A percentile compares a stretch with the other conserved stretches of the same genome.
Evolutionary conservation across 345 rosid species (phyloP).

Genomic region (Luvunga scandens): DNA sequence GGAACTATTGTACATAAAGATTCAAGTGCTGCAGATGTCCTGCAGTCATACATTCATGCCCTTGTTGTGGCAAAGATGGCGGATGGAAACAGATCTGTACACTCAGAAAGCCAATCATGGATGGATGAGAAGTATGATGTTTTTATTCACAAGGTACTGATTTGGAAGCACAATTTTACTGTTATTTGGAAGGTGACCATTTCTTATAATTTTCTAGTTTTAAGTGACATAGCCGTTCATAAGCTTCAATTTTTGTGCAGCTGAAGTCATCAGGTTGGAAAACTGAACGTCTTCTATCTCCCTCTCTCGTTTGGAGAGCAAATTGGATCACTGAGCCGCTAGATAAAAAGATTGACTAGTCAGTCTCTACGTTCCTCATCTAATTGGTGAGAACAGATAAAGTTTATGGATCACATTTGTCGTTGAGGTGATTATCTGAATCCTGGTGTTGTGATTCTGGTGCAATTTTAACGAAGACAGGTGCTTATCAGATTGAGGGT

Average conservation of each 20-base stretch:
- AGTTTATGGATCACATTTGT: neutral
- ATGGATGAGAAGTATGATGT: conserved; percentile 61
- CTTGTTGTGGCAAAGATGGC: conserved; percentile 46
- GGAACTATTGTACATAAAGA: conserved; percentile 60
- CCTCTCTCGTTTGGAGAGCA: conserved; percentile 76
- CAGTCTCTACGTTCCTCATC: neutral
- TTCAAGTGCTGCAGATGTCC: conserved; percentile 53
- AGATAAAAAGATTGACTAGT: conserved; percentile 56
- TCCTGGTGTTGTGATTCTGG: neutral
- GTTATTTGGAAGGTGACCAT: neutral
- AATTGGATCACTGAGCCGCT: conserved; percentile 47
- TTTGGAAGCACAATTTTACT: neutral
- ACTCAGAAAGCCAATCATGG: conserved; percentile 66
- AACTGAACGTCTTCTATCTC: conserved; percentile 75
- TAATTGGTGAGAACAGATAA: neutral
- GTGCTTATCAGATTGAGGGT: neutral
- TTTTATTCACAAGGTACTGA: conserved; percentile 63
- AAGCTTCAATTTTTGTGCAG: conserved; percentile 35
- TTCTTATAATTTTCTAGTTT: neutral
- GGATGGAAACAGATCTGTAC: conserved; percentile 21
- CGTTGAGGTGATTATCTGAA: neutral
- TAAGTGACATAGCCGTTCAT: neutral
- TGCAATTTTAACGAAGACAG: neutral
- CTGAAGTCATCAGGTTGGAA: conserved; percentile 75
- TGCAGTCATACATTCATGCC: conserved; percentile 76